phyloP scores from a whole-genome alignment of 371 early-diverging fungal species.

The Mortierella sp. region DNA sequence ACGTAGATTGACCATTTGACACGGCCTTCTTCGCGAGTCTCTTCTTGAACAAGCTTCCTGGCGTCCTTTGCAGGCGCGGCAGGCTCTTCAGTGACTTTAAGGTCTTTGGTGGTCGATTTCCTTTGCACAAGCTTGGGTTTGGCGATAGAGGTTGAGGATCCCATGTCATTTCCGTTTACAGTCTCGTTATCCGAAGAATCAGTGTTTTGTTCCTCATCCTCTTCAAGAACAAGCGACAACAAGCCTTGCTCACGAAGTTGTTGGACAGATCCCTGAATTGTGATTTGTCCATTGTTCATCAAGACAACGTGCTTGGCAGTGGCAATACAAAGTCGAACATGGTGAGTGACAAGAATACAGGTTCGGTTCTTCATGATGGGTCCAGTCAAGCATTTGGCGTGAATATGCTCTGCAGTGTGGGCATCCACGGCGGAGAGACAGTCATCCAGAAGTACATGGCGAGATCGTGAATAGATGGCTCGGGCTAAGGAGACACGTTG shows the following conservation, averaged over 20 bases:
- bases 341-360: constrained; percentile 90
- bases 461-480: constrained; percentile 84
- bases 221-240: constrained; percentile 58
- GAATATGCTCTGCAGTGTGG: constrained; percentile 90
- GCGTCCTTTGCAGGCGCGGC: constrained; percentile 46
- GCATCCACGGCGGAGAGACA: constrained; percentile 86
- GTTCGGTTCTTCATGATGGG: constrained; percentile 83
- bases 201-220: constrained; percentile 54
- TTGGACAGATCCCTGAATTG: constrained; percentile 59
- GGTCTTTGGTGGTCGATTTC: constrained; percentile 40
- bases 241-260: constrained; percentile 62
- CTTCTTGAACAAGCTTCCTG: constrained; percentile 61
- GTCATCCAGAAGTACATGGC: constrained; percentile 86
- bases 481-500: constrained; percentile 87
- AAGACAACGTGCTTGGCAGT: constrained; percentile 75
- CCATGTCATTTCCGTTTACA: constrained; percentile 38
- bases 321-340: constrained; percentile 81
- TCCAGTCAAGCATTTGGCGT: constrained; percentile 77
- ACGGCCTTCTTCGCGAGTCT: constrained; percentile 65
- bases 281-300: constrained; percentile 68
- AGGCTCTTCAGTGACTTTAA: constrained; percentile 14
- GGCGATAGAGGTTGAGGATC: constrained; percentile 36
- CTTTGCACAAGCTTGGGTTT: constrained; percentile 36
- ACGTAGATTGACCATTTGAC: constrained; percentile 64
- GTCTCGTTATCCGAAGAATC: constrained; percentile 40